Evolutionary conservation across 2,329 filamentous ascomycete genomes (phyloP).

Genomic region (Cercospora sp.): DNA sequence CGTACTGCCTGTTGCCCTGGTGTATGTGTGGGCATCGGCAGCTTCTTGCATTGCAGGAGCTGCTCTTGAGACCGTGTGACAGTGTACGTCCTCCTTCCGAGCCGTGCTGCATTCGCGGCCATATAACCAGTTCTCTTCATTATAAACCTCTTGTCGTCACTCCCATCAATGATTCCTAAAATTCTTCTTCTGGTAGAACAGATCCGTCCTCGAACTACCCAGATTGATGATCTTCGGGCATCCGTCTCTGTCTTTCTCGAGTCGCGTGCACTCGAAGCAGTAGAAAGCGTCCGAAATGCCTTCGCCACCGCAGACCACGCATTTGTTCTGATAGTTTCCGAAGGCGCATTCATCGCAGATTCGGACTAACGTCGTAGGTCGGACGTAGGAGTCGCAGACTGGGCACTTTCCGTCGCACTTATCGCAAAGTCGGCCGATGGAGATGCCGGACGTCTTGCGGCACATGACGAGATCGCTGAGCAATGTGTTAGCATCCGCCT

Average conservation of each 20-base stretch:
- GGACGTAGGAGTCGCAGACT: slow-evolving; percentile 98
- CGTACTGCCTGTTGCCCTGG: not conserved
- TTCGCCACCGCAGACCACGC: slow-evolving; percentile 96
- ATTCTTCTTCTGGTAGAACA: slow-evolving; percentile 76
- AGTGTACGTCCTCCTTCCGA: not conserved
- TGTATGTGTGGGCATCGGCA: not conserved
- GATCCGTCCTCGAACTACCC: slow-evolving; percentile 90
- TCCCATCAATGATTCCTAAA: slow-evolving; percentile 58
- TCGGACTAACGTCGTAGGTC: slow-evolving; percentile 91
- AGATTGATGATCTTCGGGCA: slow-evolving; percentile 99
- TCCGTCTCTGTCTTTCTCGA: slow-evolving; percentile 96
- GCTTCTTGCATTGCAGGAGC: not conserved
- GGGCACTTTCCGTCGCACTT: slow-evolving; percentile 99
- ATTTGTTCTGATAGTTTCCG: slow-evolving; percentile 99
- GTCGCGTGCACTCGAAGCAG: slow-evolving; percentile 95
- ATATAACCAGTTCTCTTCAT: not conserved
- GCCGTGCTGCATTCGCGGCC: not conserved
- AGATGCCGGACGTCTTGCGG: slow-evolving; percentile 96
- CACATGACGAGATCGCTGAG: slow-evolving; percentile 95
- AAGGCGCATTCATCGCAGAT: slow-evolving; percentile 99
- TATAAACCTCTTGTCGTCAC: not conserved
- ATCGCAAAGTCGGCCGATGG: slow-evolving; percentile 97
- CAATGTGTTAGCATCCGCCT: slow-evolving; percentile 25
- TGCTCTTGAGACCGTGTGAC: not conserved
- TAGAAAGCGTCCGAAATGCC: slow-evolving; percentile 98